Evolutionary conservation across 2,329 filamentous ascomycete genomes (phyloP).

Genomic region (Colletotrichum gigasporum): DNA sequence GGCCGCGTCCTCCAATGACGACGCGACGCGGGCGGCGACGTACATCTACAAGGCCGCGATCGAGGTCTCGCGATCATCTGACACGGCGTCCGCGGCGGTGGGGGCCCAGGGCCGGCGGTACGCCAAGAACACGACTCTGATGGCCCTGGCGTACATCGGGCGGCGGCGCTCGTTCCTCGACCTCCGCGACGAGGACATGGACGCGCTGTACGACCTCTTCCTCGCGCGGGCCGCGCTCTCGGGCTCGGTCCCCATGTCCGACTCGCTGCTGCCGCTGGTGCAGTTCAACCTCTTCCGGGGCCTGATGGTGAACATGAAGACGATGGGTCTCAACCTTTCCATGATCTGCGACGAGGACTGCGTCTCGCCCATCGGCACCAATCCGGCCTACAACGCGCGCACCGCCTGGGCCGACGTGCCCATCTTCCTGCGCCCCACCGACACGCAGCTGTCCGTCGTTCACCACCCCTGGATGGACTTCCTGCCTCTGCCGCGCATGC

Average conservation of each 20-base stretch:
- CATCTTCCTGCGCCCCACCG: conserved; percentile 36
- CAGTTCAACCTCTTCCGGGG: conserved; percentile 61
- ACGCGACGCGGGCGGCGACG: background rate
- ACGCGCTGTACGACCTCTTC: conserved; percentile 13
- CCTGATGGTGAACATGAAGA: conserved; percentile 56
- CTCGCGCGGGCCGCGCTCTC: conserved; percentile 1
- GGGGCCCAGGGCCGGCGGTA: background rate
- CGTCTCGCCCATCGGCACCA: conserved; percentile 30
- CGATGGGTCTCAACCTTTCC: conserved; percentile 12
- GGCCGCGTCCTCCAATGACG: background rate
- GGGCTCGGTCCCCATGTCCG: background rate
- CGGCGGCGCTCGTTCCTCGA: background rate
- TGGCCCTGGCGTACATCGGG: conserved; percentile 11
- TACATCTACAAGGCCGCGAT: background rate
- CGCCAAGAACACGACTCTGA: background rate
- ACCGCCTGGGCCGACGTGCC: background rate
- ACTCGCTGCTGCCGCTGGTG: conserved; percentile 16
- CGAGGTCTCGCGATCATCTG: background rate
- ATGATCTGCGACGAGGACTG: conserved; percentile 29
- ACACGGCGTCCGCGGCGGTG: background rate
- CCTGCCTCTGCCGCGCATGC: conserved; percentile 43
- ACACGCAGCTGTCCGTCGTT: conserved; percentile 37
- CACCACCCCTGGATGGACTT: conserved; percentile 50
- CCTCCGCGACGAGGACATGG: conserved; percentile 11
- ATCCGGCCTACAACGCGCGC: background rate